These are phyloP conservation scores for Mortierella sp. DNA, from an alignment of 371 early-diverging fungal genomes.

Conservation along the genomic window DNA sequence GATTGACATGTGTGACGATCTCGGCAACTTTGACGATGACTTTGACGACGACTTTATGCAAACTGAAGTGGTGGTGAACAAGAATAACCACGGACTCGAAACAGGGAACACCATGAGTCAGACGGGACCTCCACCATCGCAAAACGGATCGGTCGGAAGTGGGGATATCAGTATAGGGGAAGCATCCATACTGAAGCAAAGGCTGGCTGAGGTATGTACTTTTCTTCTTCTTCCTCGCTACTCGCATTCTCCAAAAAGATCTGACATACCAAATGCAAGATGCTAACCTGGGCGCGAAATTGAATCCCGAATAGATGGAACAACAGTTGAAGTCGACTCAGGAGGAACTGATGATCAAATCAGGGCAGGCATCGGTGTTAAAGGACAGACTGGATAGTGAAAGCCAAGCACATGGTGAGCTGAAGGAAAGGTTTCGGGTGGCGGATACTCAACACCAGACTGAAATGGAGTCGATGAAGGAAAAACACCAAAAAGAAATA, in stretches of 20 bases:
- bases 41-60: slow-evolving; percentile 29
- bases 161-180: slow-evolving; percentile 9
- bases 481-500: slow-evolving; percentile 23
- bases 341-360: slow-evolving; percentile 17
- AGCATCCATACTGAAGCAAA: slow-evolving; percentile 10
- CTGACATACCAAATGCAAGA: too few species aligned
- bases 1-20: slow-evolving; percentile 15
- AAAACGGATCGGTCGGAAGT: neutral
- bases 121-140: neutral
- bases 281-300: too few species aligned
- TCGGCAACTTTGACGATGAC: slow-evolving; percentile 15
- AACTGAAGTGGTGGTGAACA: slow-evolving; percentile 5
- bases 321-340: slow-evolving; percentile 12
- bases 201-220: slow-evolving; percentile 21
- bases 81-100: neutral
- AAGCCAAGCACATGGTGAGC: neutral
- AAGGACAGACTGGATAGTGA: slow-evolving; percentile 19
- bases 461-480: slow-evolving; percentile 12
- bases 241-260: too few species aligned
- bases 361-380: slow-evolving; percentile 26
- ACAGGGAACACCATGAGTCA: neutral
- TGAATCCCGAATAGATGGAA: slow-evolving; percentile 36
- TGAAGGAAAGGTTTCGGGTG: slow-evolving; percentile 4
- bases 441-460: slow-evolving; percentile 7
- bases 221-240: neutral